phyloP scores from a whole-genome alignment of 768 basidiomycete species.

The Tricholoma terreum region DNA sequence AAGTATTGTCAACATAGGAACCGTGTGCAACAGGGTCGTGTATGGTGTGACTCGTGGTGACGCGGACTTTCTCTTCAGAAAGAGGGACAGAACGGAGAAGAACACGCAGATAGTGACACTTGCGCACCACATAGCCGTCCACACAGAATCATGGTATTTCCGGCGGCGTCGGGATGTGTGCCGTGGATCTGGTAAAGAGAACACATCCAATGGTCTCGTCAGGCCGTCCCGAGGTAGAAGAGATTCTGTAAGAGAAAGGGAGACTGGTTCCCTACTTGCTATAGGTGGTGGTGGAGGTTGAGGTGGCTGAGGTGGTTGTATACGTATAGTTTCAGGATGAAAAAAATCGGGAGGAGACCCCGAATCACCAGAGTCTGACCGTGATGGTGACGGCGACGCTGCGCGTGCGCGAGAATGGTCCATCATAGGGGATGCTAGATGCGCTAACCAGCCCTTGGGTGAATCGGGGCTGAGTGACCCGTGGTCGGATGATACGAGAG shows the following conservation, averaged over 20 bases:
- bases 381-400: constrained; percentile 37
- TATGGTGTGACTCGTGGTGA: constrained; percentile 48
- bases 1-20: constrained; percentile 72
- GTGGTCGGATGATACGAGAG: constrained; percentile 35
- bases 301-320: constrained; percentile 31
- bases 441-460: constrained; percentile 68
- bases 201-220: constrained; percentile 62
- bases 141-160: constrained; percentile 72
- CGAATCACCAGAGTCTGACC: constrained; percentile 41
- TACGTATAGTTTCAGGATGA: constrained; percentile 27
- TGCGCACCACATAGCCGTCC: constrained; percentile 66
- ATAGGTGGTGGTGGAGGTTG: constrained; percentile 43
- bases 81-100: constrained; percentile 62
- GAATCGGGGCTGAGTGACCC: constrained; percentile 33
- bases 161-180: constrained; percentile 59
- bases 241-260: constrained; percentile 76
- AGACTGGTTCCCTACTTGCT: constrained; percentile 37
- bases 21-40: constrained; percentile 69
- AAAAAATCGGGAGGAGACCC: constrained; percentile 44
- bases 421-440: constrained; percentile 66
- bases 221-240: constrained; percentile 72
- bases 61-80: constrained; percentile 44
- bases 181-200: constrained; percentile 75
- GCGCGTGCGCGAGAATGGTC: constrained; percentile 31
- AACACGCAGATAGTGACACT: constrained; percentile 59